A percentile compares a stretch with the other conserved stretches of the same genome.
Conservation (phyloP, 2,329 filamentous ascomycete species). For the Apiospora saccharicola region DNA sequence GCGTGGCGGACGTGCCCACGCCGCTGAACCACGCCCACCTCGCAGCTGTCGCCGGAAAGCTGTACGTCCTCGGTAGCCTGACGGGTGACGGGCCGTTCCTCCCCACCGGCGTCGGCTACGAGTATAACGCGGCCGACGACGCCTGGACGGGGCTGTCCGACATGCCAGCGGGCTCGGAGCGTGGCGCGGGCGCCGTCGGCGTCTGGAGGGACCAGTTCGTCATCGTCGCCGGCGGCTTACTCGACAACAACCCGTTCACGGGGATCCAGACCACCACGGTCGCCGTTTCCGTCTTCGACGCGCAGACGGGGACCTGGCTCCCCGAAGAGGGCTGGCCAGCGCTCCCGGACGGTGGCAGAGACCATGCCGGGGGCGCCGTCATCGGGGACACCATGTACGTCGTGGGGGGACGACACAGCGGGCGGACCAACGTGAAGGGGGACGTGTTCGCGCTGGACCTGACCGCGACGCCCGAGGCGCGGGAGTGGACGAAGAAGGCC, state of each 20-base stretch:
- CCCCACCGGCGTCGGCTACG: background rate
- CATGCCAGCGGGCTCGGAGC: background rate
- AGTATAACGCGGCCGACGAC: background rate
- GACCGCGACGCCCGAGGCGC: background rate
- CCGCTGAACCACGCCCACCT: conserved; percentile 16
- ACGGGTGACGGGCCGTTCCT: background rate
- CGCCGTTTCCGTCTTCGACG: conserved; percentile 10
- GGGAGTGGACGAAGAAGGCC: background rate
- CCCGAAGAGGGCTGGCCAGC: background rate
- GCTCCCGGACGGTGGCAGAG: background rate
- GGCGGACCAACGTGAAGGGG: background rate
- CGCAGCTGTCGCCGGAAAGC: conserved; percentile 4
- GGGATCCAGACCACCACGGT: background rate
- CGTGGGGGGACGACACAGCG: background rate
- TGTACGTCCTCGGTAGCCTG: conserved; percentile 9
- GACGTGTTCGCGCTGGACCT: conserved; percentile 10
- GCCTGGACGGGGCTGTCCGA: background rate
- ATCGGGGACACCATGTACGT: conserved; percentile 13
- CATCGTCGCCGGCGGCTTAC: background rate
- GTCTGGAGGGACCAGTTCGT: conserved; percentile 2
- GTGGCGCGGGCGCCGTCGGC: background rate
- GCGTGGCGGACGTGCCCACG: background rate
- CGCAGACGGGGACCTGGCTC: conserved; percentile 4
- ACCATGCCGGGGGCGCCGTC: conserved; percentile 6
- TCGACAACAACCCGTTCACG: background rate